phyloP scores from a whole-genome alignment of 148 eudicot genomes.

The Diospyros lotus region DNA sequence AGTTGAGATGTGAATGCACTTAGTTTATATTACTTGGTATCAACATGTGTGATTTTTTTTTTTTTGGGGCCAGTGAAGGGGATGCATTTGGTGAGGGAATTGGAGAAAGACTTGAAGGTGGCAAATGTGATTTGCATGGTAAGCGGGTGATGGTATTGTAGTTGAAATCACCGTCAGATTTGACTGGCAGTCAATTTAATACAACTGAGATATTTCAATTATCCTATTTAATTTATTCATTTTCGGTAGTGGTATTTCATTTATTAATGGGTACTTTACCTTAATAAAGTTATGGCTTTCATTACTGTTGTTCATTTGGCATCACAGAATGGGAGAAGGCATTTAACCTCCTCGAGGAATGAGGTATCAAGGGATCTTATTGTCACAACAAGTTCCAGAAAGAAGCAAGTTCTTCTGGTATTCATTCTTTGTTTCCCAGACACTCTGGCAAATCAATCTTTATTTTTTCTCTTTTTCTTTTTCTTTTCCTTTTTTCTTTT shows the following conservation, averaged over 20 bases:
- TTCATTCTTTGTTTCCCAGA: conserved; percentile 15
- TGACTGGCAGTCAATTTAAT: background rate
- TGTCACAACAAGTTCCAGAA: conserved; percentile 79
- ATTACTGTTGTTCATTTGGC: conserved; percentile 16
- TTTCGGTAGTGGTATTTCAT: background rate
- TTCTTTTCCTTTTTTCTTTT: background rate
- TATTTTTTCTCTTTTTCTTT: background rate
- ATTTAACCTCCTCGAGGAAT: conserved; percentile 79
- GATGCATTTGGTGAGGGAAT: conserved; percentile 90
- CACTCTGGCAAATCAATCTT: background rate
- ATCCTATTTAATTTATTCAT: conserved; percentile 1
- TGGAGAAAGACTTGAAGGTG: conserved; percentile 92
- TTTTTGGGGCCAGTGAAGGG: conserved; percentile 69
- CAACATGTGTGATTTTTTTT: background rate
- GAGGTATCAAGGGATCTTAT: conserved; percentile 98
- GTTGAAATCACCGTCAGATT: background rate
- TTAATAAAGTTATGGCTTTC: background rate
- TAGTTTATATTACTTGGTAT: background rate
- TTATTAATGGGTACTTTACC: background rate
- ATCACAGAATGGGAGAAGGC: conserved; percentile 88
- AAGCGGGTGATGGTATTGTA: conserved; percentile 29
- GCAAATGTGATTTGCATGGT: conserved; percentile 98
- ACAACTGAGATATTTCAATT: background rate
- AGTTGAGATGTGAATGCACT: background rate
- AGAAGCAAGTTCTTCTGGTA: conserved; percentile 93